Evolutionary conservation across 139 green algal species (phyloP).

Genomic region (Chlorella vulgaris): DNA sequence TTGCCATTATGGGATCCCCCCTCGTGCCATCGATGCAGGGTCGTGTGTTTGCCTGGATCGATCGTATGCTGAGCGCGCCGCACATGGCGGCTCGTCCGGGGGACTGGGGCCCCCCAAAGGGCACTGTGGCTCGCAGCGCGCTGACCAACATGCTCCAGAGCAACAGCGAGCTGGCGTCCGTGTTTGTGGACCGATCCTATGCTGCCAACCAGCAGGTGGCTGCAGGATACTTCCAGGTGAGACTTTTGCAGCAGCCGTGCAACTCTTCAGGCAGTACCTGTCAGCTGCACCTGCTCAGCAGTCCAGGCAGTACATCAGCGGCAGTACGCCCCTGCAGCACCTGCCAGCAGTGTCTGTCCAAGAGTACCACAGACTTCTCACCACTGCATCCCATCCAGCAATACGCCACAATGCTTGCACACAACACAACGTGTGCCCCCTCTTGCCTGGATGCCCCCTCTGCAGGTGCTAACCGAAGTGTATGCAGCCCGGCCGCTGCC

Average conservation of each 20-base stretch:
- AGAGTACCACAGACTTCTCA: no score
- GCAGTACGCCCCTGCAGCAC: not conserved
- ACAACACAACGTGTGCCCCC: no score
- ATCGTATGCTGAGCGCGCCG: slow-evolving; percentile 50
- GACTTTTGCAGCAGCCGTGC: not conserved
- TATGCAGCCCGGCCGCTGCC: slow-evolving; percentile 62
- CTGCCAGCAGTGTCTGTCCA: not conserved
- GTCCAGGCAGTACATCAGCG: no score
- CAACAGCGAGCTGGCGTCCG: slow-evolving; percentile 63
- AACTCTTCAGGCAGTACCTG: not conserved
- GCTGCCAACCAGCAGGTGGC: slow-evolving; percentile 55
- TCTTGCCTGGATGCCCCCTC: no score
- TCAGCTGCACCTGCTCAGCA: no score
- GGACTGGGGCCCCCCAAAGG: slow-evolving; percentile 46
- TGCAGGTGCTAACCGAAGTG: slow-evolving; percentile 79
- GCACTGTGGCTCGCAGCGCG: slow-evolving; percentile 48
- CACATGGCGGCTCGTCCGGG: not conserved
- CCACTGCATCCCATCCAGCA: no score
- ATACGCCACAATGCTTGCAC: no score
- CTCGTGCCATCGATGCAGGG: slow-evolving; percentile 28
- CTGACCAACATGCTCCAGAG: slow-evolving; percentile 66
- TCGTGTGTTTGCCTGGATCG: slow-evolving; percentile 54
- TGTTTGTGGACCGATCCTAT: slow-evolving; percentile 83
- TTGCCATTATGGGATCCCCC: no score
- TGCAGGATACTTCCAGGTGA: slow-evolving; percentile 74